These are phyloP conservation scores for Coniferiporia sulphurascens DNA, from an alignment of 1,284 basidiomycete genomes.

Conservation along the genomic window DNA sequence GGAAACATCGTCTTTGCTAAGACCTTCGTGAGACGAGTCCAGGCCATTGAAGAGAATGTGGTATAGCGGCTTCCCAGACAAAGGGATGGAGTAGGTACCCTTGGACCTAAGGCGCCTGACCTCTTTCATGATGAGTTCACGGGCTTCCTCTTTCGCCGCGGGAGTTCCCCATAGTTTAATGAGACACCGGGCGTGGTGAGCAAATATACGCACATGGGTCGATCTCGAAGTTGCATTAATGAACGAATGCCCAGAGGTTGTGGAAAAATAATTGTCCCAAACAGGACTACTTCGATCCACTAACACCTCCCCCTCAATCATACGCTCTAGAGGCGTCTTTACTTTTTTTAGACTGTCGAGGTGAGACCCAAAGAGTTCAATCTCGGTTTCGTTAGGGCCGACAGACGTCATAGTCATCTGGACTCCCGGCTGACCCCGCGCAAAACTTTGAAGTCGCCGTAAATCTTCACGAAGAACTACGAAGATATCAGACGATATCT, in stretches of 20 bases:
- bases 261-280: constrained; percentile 60
- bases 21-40: constrained; percentile 25
- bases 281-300: constrained; percentile 41
- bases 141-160: neutral
- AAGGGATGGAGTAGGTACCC: constrained; percentile 29
- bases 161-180: constrained; percentile 42
- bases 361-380: constrained; percentile 7
- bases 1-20: constrained; percentile 37
- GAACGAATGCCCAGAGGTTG: constrained; percentile 38
- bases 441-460: constrained; percentile 2
- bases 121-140: neutral
- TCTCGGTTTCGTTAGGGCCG: neutral
- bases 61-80: constrained; percentile 28
- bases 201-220: constrained; percentile 38
- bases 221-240: constrained; percentile 39
- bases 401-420: neutral
- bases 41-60: constrained; percentile 26
- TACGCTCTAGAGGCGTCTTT: constrained; percentile 54
- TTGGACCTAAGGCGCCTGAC: constrained; percentile 20
- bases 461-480: neutral
- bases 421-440: constrained; percentile 7
- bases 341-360: constrained; percentile 24
- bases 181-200: constrained; percentile 35
- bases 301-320: constrained; percentile 54
- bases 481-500: neutral